A percentile compares a stretch with the other conserved stretches of the same genome.
These are phyloP conservation scores for Cadophora luteo-olivacea DNA, from an alignment of 2,329 filamentous ascomycete species.

Conservation along the genomic window DNA sequence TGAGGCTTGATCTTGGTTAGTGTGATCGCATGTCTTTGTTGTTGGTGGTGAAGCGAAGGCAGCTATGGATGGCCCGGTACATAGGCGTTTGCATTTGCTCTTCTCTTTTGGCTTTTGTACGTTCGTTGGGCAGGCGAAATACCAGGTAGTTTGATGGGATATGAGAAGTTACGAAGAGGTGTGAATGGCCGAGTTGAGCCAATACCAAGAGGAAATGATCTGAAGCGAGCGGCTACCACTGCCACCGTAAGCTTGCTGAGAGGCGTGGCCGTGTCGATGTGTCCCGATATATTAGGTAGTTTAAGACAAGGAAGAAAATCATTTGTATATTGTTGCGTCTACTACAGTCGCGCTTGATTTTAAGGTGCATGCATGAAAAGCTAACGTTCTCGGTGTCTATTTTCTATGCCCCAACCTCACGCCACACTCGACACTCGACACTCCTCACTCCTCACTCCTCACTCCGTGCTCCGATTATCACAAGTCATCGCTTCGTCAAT, in stretches of 20 bases:
- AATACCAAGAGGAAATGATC: not conserved
- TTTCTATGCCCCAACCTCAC: not conserved
- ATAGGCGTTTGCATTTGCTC: slow-evolving; percentile 1
- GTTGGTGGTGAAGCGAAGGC: not conserved
- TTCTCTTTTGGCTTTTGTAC: not conserved
- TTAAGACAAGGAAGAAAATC: slow-evolving; percentile 22
- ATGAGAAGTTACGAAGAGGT: not conserved
- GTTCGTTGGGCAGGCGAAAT: slow-evolving; percentile 4
- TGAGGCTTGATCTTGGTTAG: not conserved
- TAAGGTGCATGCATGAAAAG: not conserved
- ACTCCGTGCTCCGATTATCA: slow-evolving; percentile 7
- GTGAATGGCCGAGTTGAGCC: not conserved
- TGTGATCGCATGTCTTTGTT: not conserved
- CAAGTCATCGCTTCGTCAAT: slow-evolving; percentile 20
- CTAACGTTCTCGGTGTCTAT: slow-evolving; percentile 3
- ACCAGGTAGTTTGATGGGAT: slow-evolving; percentile 14
- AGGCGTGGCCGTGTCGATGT: not conserved
- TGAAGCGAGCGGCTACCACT: not conserved
- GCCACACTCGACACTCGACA: too few species aligned
- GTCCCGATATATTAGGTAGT: not conserved
- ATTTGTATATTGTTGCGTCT: slow-evolving; percentile 26
- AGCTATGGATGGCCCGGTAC: not conserved
- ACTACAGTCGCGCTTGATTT: slow-evolving; percentile 8
- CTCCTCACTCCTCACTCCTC: slow-evolving; percentile 7
- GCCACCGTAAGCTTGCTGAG: not conserved